These are phyloP conservation scores for Lactarius quietus DNA, from an alignment of 768 basidiomycete species.

Conservation along the genomic window DNA sequence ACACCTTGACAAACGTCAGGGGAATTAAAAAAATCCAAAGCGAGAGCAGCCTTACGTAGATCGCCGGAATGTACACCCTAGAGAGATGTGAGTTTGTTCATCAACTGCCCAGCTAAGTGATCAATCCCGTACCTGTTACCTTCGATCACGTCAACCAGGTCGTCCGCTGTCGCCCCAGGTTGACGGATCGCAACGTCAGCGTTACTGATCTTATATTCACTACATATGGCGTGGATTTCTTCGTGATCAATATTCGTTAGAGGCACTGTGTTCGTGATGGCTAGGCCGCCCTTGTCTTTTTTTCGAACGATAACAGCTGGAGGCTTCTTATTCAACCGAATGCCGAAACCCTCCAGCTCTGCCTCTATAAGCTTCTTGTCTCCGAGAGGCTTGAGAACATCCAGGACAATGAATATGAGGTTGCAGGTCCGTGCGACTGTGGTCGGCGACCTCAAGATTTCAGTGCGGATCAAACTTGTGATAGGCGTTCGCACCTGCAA, in stretches of 20 bases:
- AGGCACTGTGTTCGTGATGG: slow-evolving; percentile 95
- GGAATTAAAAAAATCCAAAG: not conserved
- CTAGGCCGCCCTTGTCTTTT: slow-evolving; percentile 90
- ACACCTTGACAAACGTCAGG: slow-evolving; percentile 44
- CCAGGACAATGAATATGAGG: slow-evolving; percentile 96
- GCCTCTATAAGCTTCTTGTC: slow-evolving; percentile 90
- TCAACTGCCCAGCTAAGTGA: not conserved
- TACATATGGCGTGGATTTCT: slow-evolving; percentile 91
- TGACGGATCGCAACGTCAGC: slow-evolving; percentile 91
- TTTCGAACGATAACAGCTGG: slow-evolving; percentile 80
- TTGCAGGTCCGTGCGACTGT: slow-evolving; percentile 96
- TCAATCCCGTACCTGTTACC: slow-evolving; percentile 74
- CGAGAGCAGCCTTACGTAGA: slow-evolving; percentile 59
- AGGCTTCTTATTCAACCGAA: slow-evolving; percentile 91
- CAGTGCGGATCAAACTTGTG: slow-evolving; percentile 1
- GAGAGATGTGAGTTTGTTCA: not conserved
- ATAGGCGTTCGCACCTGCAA: slow-evolving; percentile 56
- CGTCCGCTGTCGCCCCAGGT: slow-evolving; percentile 88
- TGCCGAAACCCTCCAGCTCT: slow-evolving; percentile 98
- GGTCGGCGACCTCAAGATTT: slow-evolving; percentile 15
- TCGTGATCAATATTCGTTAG: slow-evolving; percentile 94
- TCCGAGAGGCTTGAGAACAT: slow-evolving; percentile 96
- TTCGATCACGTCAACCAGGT: slow-evolving; percentile 95
- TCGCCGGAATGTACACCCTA: slow-evolving; percentile 89
- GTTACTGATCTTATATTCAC: slow-evolving; percentile 89